phyloP scores from a whole-genome alignment of 768 basidiomycete genomes.

The Panellus pusillus region DNA sequence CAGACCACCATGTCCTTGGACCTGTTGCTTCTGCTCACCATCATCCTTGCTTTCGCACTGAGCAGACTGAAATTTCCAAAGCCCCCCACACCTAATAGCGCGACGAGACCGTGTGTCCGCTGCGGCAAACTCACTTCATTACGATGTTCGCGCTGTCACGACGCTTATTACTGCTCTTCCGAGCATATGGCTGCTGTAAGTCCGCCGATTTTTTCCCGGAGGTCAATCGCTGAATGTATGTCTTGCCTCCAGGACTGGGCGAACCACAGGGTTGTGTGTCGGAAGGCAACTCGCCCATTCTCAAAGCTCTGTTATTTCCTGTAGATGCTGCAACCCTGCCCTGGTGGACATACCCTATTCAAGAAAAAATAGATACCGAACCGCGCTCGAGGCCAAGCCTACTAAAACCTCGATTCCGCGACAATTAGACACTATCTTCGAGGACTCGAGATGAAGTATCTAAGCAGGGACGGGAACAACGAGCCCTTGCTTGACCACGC shows the following conservation, averaged over 20 bases:
- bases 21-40: conserved; percentile 7
- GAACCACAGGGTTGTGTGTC: conserved; percentile 6
- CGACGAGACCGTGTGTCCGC: conserved; percentile 1
- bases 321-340: neutral
- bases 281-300: neutral
- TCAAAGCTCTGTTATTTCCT: conserved; percentile 13
- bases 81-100: neutral
- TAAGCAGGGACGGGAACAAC: conserved; percentile 3
- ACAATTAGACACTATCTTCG: neutral
- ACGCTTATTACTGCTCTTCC: conserved; percentile 15
- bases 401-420: conserved; percentile 2
- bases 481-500: neutral
- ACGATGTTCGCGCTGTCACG: conserved; percentile 18
- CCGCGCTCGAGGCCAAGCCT: neutral
- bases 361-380: conserved; percentile 4
- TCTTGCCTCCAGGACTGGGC: conserved; percentile 5
- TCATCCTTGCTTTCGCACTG: conserved; percentile 6
- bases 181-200: conserved; percentile 11
- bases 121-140: conserved; percentile 12
- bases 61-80: neutral
- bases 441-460: conserved; percentile 9
- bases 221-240: too few species aligned
- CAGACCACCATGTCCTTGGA: conserved; percentile 15
- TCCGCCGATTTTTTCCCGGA: too few species aligned
- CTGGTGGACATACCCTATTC: conserved; percentile 9